Evolutionary conservation across 257 asterid species (phyloP).

Genomic region (Misopates orontium): DNA sequence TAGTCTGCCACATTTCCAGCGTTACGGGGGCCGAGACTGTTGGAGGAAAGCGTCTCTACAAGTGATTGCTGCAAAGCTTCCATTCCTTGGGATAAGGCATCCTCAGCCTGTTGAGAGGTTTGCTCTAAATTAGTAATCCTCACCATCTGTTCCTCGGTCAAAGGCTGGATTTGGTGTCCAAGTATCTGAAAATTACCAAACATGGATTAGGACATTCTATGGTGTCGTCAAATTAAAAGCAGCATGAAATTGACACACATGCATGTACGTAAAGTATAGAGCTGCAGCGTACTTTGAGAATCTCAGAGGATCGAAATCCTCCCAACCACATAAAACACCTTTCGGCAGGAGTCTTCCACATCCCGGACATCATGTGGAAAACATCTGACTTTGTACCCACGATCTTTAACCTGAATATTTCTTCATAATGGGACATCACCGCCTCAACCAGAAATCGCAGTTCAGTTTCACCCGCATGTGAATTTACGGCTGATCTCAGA

Average conservation of each 20-base stretch:
- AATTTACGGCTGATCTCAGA: constrained; percentile 69
- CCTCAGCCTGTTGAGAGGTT: constrained; percentile 92
- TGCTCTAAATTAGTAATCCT: constrained; percentile 78
- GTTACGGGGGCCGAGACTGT: constrained; percentile 43
- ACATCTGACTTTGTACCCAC: constrained; percentile 70
- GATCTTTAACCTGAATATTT: constrained; percentile 64
- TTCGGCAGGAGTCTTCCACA: constrained; percentile 95
- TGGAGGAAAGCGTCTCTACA: constrained; percentile 72
- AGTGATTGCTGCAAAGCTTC: constrained; percentile 86
- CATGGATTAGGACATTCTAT: background rate
- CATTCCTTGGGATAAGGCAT: constrained; percentile 96
- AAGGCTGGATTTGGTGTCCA: constrained; percentile 73
- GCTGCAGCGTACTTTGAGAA: constrained; percentile 62
- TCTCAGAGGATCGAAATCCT: constrained; percentile 86
- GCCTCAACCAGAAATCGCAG: constrained; percentile 68
- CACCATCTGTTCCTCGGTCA: constrained; percentile 77
- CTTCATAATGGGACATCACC: constrained; percentile 83
- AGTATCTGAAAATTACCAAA: constrained; percentile 55
- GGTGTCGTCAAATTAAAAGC: background rate
- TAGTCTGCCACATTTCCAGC: constrained; percentile 66
- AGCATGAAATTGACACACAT: background rate
- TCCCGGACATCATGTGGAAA: constrained; percentile 89
- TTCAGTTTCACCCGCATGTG: constrained; percentile 59
- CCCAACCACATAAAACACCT: constrained; percentile 99
- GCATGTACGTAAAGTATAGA: no score